Evolutionary conservation across 2,329 filamentous ascomycete species (phyloP).

Genomic region (Sporothrix pallida): DNA sequence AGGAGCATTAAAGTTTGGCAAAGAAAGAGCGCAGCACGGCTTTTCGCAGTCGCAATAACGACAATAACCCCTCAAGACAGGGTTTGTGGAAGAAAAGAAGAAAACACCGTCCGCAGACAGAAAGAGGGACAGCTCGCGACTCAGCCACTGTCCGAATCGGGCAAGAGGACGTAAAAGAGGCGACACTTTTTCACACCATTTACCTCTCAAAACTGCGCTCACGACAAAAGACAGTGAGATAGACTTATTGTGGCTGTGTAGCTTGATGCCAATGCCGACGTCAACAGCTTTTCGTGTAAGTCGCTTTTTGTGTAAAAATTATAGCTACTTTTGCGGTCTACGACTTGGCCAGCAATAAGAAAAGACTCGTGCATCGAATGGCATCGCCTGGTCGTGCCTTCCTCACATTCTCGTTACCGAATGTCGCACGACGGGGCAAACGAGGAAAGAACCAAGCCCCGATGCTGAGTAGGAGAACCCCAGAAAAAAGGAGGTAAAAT

Average conservation of each 20-base stretch:
- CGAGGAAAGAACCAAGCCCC: slow-evolving; percentile 16
- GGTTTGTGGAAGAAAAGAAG: background rate
- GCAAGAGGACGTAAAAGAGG: slow-evolving; percentile 26
- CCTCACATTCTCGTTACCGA: background rate
- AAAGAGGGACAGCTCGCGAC: background rate
- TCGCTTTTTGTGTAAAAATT: background rate
- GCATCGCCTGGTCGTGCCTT: slow-evolving; percentile 23
- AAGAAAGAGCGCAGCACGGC: background rate
- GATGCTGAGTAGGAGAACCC: background rate
- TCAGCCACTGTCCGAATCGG: slow-evolving; percentile 25
- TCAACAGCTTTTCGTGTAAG: background rate
- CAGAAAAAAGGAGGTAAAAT: background rate
- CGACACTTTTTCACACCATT: background rate
- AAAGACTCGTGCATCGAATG: background rate
- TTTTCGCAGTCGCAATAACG: background rate
- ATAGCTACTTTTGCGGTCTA: background rate
- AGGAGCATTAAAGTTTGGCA: slow-evolving; percentile 12
- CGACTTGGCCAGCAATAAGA: background rate
- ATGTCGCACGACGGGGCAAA: slow-evolving; percentile 7
- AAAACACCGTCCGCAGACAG: background rate
- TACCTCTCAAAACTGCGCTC: background rate
- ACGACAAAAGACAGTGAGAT: background rate
- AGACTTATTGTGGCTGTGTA: slow-evolving; percentile 17
- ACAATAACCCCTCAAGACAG: slow-evolving; percentile 13
- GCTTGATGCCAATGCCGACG: background rate